These are phyloP conservation scores for Sabuloglossum arenarium DNA, from an alignment of 495 filamentous ascomycete species.

Conservation along the genomic window DNA sequence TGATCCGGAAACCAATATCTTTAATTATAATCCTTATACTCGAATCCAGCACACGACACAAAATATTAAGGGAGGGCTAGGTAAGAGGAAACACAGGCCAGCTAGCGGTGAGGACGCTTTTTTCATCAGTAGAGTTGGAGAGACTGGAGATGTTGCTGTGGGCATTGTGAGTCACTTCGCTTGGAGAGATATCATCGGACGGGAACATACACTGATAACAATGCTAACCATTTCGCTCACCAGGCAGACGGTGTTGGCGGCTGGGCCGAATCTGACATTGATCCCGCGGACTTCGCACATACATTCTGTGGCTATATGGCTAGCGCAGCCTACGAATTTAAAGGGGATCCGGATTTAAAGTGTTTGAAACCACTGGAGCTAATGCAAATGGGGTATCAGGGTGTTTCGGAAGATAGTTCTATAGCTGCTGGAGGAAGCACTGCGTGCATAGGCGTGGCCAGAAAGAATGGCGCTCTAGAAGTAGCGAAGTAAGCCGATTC, in stretches of 20 bases:
- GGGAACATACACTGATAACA: not conserved
- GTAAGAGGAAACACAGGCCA: conserved; percentile 33
- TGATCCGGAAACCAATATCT: conserved; percentile 45
- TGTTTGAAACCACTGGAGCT: conserved; percentile 41
- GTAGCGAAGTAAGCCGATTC: conserved; percentile 50
- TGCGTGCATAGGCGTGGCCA: conserved; percentile 59
- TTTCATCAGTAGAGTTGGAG: conserved; percentile 60
- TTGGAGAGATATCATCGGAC: not conserved
- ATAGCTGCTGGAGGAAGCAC: conserved; percentile 78
- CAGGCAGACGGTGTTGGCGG: conserved; percentile 76
- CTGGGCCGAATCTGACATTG: conserved; percentile 76
- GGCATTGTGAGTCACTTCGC: conserved; percentile 32
- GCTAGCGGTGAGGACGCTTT: conserved; percentile 90
- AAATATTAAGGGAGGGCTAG: conserved; percentile 18
- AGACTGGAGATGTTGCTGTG: conserved; percentile 40
- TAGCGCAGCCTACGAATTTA: conserved; percentile 24
- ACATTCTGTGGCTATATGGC: conserved; percentile 88
- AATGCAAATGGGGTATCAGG: conserved; percentile 67
- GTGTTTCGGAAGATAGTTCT: conserved; percentile 45
- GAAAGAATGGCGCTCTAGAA: conserved; percentile 48
- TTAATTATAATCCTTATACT: conserved; percentile 52
- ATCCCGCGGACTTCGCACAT: conserved; percentile 90
- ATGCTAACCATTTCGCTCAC: not conserved
- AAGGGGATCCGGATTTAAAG: conserved; percentile 16
- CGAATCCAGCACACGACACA: conserved; percentile 25